These are phyloP conservation scores for Platanthera zijinensis DNA, from an alignment of 106 monocot species.

Conservation along the genomic window DNA sequence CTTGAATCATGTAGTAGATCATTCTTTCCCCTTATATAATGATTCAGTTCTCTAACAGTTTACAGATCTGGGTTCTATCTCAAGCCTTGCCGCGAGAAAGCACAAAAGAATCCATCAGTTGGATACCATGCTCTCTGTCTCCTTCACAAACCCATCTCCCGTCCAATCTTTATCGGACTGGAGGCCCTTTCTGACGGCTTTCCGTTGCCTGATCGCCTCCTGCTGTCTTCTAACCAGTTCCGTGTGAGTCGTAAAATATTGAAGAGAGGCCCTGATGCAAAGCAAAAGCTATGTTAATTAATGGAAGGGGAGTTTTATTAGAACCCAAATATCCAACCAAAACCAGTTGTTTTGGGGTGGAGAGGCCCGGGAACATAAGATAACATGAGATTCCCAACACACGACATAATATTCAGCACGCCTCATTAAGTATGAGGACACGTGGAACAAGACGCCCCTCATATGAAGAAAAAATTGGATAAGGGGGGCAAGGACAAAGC, in stretches of 20 bases:
- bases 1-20: neutral
- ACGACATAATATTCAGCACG: too few relatives aligned
- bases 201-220: constrained; percentile 79
- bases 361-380: neutral
- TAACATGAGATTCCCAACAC: neutral
- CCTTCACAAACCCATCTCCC: constrained; percentile 95
- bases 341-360: neutral
- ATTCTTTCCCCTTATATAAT: too few relatives aligned
- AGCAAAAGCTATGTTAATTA: neutral
- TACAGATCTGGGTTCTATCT: too few relatives aligned
- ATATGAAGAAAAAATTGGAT: too few relatives aligned
- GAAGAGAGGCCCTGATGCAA: constrained; percentile 62
- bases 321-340: neutral
- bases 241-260: constrained; percentile 91
- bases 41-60: too few relatives aligned
- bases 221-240: constrained; percentile 79
- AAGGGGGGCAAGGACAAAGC: too few relatives aligned
- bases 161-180: constrained; percentile 99
- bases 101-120: constrained; percentile 36
- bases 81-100: neutral
- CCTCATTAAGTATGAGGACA: too few relatives aligned
- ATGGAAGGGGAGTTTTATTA: neutral
- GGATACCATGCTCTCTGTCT: constrained; percentile 98
- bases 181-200: constrained; percentile 64
- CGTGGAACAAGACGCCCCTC: too few relatives aligned